A percentile compares a stretch with the other conserved stretches of the same genome.
Conservation (phyloP, 139 green algal genomes). For the Diplosphaera chodatii region DNA sequence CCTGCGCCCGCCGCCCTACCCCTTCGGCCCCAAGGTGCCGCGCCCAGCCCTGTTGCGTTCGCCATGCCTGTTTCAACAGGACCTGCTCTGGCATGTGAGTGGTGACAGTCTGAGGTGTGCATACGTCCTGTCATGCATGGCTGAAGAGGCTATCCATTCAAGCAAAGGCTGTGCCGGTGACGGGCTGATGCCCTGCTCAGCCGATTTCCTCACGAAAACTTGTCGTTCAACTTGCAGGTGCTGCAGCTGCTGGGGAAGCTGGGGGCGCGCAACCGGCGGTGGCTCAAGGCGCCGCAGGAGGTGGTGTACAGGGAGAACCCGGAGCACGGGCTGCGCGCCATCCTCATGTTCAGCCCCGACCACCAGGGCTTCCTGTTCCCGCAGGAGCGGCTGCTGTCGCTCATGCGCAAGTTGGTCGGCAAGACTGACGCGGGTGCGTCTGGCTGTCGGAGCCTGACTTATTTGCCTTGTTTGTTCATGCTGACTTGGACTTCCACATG, state of each 20-base stretch:
- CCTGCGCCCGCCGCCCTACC: slow-evolving; percentile 66
- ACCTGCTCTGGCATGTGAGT: too few relatives aligned
- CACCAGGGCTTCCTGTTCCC: slow-evolving; percentile 89
- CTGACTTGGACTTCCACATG: too few relatives aligned
- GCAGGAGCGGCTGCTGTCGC: slow-evolving; percentile 72
- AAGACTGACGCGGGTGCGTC: not conserved
- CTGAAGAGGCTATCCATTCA: too few relatives aligned
- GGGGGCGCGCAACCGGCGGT: slow-evolving; percentile 84
- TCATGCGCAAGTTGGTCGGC: slow-evolving; percentile 1
- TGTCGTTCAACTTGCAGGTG: slow-evolving; percentile 9
- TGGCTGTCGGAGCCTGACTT: too few relatives aligned
- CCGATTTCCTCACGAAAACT: not conserved
- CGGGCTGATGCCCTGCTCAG: too few relatives aligned
- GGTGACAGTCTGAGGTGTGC: too few relatives aligned
- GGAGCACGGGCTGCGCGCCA: slow-evolving; percentile 91
- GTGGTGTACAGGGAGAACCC: slow-evolving; percentile 85
- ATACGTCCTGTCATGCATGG: too few relatives aligned
- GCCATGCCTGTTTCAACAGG: too few relatives aligned
- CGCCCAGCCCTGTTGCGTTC: too few relatives aligned
- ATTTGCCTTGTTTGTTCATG: too few relatives aligned
- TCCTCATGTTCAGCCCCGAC: slow-evolving; percentile 86
- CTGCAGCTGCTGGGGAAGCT: slow-evolving; percentile 93
- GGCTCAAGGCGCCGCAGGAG: slow-evolving; percentile 59
- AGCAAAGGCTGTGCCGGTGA: too few relatives aligned
- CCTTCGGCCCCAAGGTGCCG: slow-evolving; percentile 70